A percentile compares a stretch with the other conserved stretches of the same genome.
Evolutionary conservation across 495 filamentous ascomycete species (phyloP).

Genomic region (Aspergillus indologenus): DNA sequence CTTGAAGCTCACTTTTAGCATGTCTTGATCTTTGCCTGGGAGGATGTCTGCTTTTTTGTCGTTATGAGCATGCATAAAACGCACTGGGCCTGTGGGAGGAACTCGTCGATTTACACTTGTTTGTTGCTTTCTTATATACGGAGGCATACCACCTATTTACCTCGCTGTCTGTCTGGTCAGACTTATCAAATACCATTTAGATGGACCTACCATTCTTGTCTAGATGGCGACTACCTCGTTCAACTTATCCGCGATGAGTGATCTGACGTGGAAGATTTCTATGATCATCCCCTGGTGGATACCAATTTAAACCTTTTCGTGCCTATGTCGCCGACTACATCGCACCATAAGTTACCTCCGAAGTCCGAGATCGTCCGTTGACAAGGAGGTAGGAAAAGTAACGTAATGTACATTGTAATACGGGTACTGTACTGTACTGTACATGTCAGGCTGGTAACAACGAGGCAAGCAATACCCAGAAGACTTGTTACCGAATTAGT

Average conservation of each 20-base stretch:
- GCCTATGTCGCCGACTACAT: not conserved
- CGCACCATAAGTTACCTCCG: not conserved
- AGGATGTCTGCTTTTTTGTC: conserved; percentile 8
- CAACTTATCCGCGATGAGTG: no score
- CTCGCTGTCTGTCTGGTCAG: not conserved
- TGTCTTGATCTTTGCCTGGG: conserved; percentile 10
- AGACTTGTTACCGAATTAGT: no score
- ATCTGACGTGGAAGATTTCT: no score
- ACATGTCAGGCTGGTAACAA: not conserved
- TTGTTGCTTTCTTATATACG: not conserved
- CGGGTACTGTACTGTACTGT: not conserved
- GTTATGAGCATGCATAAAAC: conserved; percentile 8
- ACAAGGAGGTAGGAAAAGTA: not conserved
- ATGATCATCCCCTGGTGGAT: no score
- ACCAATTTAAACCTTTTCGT: not conserved
- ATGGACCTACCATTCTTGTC: not conserved
- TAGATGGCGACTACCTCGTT: no score
- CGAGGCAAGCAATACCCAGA: not conserved
- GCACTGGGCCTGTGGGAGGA: not conserved
- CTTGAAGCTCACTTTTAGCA: not conserved
- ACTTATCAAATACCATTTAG: not conserved
- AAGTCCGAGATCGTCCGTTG: not conserved
- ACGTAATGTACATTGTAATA: no score
- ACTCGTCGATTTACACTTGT: not conserved
- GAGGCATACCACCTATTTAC: not conserved